phyloP scores from a whole-genome alignment of 2,329 filamentous ascomycete genomes.

The Colletotrichum tanaceti region DNA sequence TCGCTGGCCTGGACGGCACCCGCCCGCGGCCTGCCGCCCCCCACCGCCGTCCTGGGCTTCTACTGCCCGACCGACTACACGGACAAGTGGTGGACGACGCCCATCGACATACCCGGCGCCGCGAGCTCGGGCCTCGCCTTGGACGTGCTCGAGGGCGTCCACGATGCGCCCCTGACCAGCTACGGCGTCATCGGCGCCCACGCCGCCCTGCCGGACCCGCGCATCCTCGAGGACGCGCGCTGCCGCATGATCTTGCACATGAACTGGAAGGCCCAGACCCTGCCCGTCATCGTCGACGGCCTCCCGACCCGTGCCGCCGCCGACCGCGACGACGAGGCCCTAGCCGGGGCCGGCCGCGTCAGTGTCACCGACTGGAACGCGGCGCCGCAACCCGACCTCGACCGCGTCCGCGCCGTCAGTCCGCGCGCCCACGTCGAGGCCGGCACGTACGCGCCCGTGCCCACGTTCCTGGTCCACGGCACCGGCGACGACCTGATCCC shows the following conservation, averaged over 20 bases:
- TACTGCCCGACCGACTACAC: conserved; percentile 34
- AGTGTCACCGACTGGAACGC: background rate
- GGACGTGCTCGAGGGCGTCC: background rate
- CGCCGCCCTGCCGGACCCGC: no score
- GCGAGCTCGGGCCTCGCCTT: background rate
- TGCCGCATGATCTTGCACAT: conserved; percentile 53
- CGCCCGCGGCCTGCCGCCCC: conserved; percentile 48
- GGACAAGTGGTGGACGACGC: conserved; percentile 10
- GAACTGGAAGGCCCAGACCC: conserved; percentile 53
- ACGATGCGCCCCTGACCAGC: background rate
- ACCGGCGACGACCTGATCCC: conserved; percentile 50
- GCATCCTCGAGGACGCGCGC: conserved; percentile 47
- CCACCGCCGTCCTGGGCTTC: conserved; percentile 41
- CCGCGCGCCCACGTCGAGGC: conserved; percentile 47
- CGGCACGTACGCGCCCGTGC: conserved; percentile 46
- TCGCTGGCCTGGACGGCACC: conserved; percentile 53
- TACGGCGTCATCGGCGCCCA: background rate
- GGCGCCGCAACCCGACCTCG: conserved; percentile 11
- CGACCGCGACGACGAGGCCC: background rate
- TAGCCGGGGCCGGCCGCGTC: conserved; percentile 3
- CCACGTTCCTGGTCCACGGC: conserved; percentile 50
- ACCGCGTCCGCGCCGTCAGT: conserved; percentile 43
- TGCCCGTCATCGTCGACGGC: conserved; percentile 51
- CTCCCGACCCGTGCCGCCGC: conserved; percentile 20
- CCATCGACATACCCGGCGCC: background rate